Base-by-base conservation (phyloP, 2,329 filamentous ascomycete species). In the Aureobasidium namibiae region DNA sequence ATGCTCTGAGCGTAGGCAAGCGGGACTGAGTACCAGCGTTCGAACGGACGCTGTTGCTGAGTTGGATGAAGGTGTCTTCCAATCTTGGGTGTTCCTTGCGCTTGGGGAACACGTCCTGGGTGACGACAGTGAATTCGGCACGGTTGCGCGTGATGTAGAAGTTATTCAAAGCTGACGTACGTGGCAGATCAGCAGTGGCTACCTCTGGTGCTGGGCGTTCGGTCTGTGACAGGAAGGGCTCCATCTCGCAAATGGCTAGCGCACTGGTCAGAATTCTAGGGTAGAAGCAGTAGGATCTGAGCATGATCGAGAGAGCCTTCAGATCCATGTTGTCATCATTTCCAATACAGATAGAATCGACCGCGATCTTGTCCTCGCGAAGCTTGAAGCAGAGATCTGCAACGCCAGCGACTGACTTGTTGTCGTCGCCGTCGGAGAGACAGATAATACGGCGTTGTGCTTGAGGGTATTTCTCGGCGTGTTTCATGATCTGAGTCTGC, bases 381-480 rank as follows among this genome's bases (percentile, higher is more conserved):
- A 72, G 60, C 6, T 56, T 33, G 24, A 61, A 65, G n/a, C 63
- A 65, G 14, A 74, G 56, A 6, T 66, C 62, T 10, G 65, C 53
- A 1, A 63, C 53, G 8, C 38, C 61, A 21, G 64, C 64, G 8
- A 41, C 59, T 1, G 70, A 73, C 26, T 66, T 70, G 8, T 67
- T 75, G 58, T 74, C 70, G 9, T 63, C 50, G 2, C 73, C 73
- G 56, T 75, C 73, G 10, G 68, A 71, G 26, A 75, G 66, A 36
- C 68, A 68, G 29, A 74, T 69, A 31, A 75, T 72, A 8, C 73
- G 66, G 58, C 72, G 68, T 64, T 69, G 69, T 8, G 70, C 70
- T 2, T 65, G 61, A 1, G 71, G 71, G 60, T 69, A 74, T 14
- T 67, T 67, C 10, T 57, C 29, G 6, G 63, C 66, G 39, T 70